Percentiles rank a stretch among this genome's conserved stretches.
phyloP scores from a whole-genome alignment of 2,329 filamentous ascomycete species.

The Cercospora sp. region DNA sequence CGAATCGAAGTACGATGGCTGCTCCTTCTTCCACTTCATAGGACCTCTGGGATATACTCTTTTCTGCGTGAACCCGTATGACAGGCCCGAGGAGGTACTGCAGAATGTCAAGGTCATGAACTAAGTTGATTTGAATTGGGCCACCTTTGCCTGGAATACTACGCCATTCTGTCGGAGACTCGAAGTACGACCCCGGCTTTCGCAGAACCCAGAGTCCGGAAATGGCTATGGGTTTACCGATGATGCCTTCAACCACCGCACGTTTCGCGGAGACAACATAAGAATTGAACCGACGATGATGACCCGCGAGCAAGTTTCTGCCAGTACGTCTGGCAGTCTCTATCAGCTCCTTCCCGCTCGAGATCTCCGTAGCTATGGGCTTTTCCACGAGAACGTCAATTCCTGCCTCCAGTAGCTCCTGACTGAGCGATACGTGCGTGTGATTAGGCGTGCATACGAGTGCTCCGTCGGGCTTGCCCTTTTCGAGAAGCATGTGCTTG shows the following conservation, averaged over 20 bases:
- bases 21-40: slow-evolving; percentile 58
- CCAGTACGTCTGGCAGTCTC: slow-evolving; percentile 25
- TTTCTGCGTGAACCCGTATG: slow-evolving; percentile 53
- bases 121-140: slow-evolving; percentile 58
- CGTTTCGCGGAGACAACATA: slow-evolving; percentile 55
- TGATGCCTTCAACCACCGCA: slow-evolving; percentile 41
- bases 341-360: slow-evolving; percentile 40
- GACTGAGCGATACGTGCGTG: slow-evolving; percentile 55
- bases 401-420: slow-evolving; percentile 49
- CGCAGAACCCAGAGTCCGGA: slow-evolving; percentile 56
- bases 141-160: slow-evolving; percentile 46
- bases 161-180: slow-evolving; percentile 52
- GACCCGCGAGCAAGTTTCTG: slow-evolving; percentile 54
- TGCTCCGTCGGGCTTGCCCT: slow-evolving; percentile 51
- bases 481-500: slow-evolving; percentile 44
- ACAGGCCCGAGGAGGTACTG: slow-evolving; percentile 59
- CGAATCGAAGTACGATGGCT: slow-evolving; percentile 55
- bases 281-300: slow-evolving; percentile 61
- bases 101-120: slow-evolving; percentile 62
- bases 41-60: slow-evolving; percentile 46
- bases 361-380: slow-evolving; percentile 51
- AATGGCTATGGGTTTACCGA: slow-evolving; percentile 55
- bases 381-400: slow-evolving; percentile 61
- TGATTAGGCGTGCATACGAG: slow-evolving; percentile 62
- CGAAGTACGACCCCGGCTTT: slow-evolving; percentile 56